Percentiles rank a stretch among this genome's conserved stretches.
These are phyloP conservation scores for Floccularia luteovirens DNA, from an alignment of 768 basidiomycete genomes.

Conservation along the genomic window DNA sequence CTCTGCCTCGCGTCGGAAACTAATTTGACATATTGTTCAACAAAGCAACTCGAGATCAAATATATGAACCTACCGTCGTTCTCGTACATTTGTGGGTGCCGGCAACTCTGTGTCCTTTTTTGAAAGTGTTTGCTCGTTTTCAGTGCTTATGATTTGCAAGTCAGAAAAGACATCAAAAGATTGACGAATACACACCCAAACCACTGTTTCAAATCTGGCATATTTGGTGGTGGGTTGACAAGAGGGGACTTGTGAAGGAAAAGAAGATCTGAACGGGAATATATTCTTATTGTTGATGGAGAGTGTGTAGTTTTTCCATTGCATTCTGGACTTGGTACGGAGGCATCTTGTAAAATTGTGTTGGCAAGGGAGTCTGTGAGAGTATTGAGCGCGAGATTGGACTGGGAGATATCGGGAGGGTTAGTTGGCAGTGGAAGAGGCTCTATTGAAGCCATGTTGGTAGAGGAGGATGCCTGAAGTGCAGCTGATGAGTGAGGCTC, in stretches of 20 bases:
- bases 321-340: slow-evolving; percentile 10
- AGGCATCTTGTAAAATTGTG: slow-evolving; percentile 9
- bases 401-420: background rate
- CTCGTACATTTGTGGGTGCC: slow-evolving; percentile 45
- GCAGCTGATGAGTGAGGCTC: background rate
- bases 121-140: slow-evolving; percentile 55
- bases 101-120: slow-evolving; percentile 69
- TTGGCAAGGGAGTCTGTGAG: slow-evolving; percentile 11
- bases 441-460: background rate
- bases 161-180: slow-evolving; percentile 17
- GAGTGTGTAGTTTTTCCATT: slow-evolving; percentile 21
- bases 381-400: slow-evolving; percentile 8
- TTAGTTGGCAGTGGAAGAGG: background rate
- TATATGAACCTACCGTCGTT: slow-evolving; percentile 48
- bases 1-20: slow-evolving; percentile 72
- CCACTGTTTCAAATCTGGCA: slow-evolving; percentile 84
- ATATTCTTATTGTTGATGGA: slow-evolving; percentile 48
- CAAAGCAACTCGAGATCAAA: slow-evolving; percentile 8
- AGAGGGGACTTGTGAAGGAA: slow-evolving; percentile 67
- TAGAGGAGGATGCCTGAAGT: slow-evolving; percentile 1
- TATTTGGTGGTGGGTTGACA: slow-evolving; percentile 59
- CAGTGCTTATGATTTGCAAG: slow-evolving; percentile 26
- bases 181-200: slow-evolving; percentile 59
- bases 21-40: slow-evolving; percentile 19
- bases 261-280: slow-evolving; percentile 65